Base-by-base conservation (phyloP, 352 stramenopile genomes). In the Globisporangium irregulare region DNA sequence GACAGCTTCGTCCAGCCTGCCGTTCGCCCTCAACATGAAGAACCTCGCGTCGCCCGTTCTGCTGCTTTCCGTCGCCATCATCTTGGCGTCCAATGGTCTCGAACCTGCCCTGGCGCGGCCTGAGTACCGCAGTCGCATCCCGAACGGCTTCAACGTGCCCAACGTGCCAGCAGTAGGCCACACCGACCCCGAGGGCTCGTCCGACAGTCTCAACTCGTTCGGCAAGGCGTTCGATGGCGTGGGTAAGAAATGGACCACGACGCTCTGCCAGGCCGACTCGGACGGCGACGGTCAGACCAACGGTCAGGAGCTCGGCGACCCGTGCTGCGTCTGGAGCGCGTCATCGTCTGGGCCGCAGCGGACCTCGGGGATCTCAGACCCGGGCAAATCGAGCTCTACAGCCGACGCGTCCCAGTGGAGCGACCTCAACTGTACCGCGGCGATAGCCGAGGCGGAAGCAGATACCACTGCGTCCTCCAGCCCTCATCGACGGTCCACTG, bases 241-340 rank as follows among this genome's bases (percentile, higher is more conserved):
- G 25, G 34, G n/a, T 18, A 46, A 22, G 3, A 60, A 60, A 20
- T 60, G 27, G 27, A 46, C 55, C 27, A 22, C n/a, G 18, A 41
- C 29, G 8, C 55, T 60, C 27, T 60, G 55, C 27, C 29, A 60
- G 34, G 27, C 10, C 27, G 77, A 84, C 69, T 77, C 73, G 24
- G 73, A 77, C 27, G 70, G 73, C 27, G 82, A 90, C 64, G 81
- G 81, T 7, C 65, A 74, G 38, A 88, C 76, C 24, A 90, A 90
- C 63, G 81, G 81, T 3, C 62, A 86, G 54, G 82, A 90, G 65
- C 74, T 90, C n/a, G 82, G 81, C n/a, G 82, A 90, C 59, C 82
- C 81, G 22, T 72, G 74, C 69, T 90, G 82, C 56, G 14, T 25
- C 18, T 61, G 56, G 56, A 27, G 6, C 4, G 29, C 29, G 32